phyloP scores from a whole-genome alignment of 129 eudicot species.

The Flaveria sonorensis region DNA sequence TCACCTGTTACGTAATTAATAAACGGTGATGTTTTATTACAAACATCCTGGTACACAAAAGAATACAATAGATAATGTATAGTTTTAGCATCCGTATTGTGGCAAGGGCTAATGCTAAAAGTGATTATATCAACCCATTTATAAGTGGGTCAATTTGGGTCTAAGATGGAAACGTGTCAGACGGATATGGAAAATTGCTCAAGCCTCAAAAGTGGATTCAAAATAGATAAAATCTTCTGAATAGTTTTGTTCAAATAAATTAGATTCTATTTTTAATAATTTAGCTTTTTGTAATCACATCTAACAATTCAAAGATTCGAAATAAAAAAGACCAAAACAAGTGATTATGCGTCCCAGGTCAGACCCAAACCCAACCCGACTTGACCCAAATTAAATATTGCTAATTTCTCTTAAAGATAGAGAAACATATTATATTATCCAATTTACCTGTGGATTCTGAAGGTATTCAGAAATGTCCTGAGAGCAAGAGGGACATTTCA shows the following conservation, averaged over 20 bases:
- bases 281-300: not conserved
- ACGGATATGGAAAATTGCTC: not conserved
- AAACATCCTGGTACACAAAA: not conserved
- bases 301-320: not conserved
- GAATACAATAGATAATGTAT: not conserved
- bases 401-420: not conserved
- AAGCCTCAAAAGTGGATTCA: not conserved
- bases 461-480: slow-evolving; percentile 83
- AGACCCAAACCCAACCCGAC: not conserved
- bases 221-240: not conserved
- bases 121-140: not conserved
- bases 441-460: slow-evolving; percentile 76
- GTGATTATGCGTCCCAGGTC: not conserved
- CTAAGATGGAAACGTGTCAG: not conserved
- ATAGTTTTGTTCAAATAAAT: not conserved
- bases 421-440: not conserved
- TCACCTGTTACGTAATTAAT: slow-evolving; percentile 37
- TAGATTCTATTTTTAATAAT: not conserved
- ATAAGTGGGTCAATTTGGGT: not conserved
- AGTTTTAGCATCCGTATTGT: not conserved
- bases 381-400: not conserved
- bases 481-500: slow-evolving; percentile 89
- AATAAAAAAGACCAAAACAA: not conserved
- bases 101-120: not conserved
- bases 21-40: not conserved